phyloP scores from a whole-genome alignment of 2,329 filamentous ascomycete species.

The Hymenoscyphus repandus region DNA sequence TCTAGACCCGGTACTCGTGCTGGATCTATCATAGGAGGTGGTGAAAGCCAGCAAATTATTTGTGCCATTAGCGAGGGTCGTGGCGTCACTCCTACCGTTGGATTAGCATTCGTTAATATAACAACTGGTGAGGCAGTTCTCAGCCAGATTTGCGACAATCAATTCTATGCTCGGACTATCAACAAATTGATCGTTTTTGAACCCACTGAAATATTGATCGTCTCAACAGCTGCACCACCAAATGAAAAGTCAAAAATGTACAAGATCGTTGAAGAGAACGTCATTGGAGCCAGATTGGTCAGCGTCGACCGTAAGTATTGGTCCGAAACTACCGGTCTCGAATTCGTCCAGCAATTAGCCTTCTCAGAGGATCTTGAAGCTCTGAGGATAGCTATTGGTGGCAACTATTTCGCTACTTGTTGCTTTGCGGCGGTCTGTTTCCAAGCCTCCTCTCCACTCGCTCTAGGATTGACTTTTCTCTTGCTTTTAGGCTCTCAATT shows the following conservation, averaged over 20 bases:
- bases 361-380: conserved; percentile 75
- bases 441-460: background rate
- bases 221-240: conserved; percentile 60
- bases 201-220: conserved; percentile 74
- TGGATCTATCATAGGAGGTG: conserved; percentile 34
- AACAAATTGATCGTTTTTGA: conserved; percentile 80
- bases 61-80: conserved; percentile 85
- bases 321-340: conserved; percentile 72
- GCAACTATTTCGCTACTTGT: conserved; percentile 82
- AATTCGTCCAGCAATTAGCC: conserved; percentile 74
- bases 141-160: conserved; percentile 88
- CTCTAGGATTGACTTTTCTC: conserved; percentile 6
- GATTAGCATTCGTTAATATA: conserved; percentile 81
- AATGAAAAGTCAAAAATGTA: conserved; percentile 69
- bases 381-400: conserved; percentile 70
- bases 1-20: conserved; percentile 28
- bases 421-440: conserved; percentile 74
- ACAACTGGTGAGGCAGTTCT: conserved; percentile 79
- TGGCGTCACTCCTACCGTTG: conserved; percentile 79
- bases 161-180: conserved; percentile 83
- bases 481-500: conserved; percentile 67
- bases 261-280: conserved; percentile 66
- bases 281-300: conserved; percentile 56
- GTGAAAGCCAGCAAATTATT: conserved; percentile 65
- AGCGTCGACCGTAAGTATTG: conserved; percentile 73